Evolutionary conservation across 108 stramenopile species (phyloP).

Genomic region (Phaeodactylum tricornutum): DNA sequence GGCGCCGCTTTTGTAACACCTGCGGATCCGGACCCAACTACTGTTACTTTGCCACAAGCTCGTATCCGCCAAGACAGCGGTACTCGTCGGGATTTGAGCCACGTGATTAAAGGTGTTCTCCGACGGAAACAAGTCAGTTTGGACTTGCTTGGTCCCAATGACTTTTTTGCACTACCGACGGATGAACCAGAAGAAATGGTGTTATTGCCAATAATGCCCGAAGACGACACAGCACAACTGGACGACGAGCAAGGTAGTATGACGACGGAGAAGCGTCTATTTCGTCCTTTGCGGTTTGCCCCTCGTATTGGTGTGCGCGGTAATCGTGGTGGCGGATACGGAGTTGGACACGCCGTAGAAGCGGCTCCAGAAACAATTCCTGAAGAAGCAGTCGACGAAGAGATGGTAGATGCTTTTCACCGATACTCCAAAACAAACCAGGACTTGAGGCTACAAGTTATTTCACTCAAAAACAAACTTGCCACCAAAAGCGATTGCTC

Average conservation of each 20-base stretch:
- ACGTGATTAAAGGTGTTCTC: conserved; percentile 15
- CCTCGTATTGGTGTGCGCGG: conserved; percentile 9
- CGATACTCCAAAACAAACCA: too few relatives aligned
- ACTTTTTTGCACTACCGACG: conserved; percentile 11
- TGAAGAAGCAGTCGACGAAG: conserved; percentile 6
- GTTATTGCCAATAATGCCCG: conserved; percentile 8
- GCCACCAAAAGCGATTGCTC: too few relatives aligned
- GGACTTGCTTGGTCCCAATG: conserved; percentile 34
- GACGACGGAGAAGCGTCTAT: conserved; percentile 12
- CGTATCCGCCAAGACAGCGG: not conserved
- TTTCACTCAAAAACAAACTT: too few relatives aligned
- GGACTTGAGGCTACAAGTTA: too few relatives aligned
- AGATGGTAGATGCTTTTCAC: conserved; percentile 8
- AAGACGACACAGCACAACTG: conserved; percentile 15
- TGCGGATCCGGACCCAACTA: too few relatives aligned
- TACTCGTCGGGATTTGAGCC: not conserved
- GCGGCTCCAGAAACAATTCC: not conserved
- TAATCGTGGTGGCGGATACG: conserved; percentile 13
- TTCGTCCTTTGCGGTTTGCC: conserved; percentile 35
- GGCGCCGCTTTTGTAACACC: too few relatives aligned
- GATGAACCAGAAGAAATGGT: conserved; percentile 13
- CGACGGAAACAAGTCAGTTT: conserved; percentile 30
- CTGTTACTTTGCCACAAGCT: not conserved
- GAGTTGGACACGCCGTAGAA: conserved; percentile 9
- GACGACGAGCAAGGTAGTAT: conserved; percentile 17